Base-by-base conservation (phyloP, 768 basidiomycete species). In the Tricholoma matsutake region DNA sequence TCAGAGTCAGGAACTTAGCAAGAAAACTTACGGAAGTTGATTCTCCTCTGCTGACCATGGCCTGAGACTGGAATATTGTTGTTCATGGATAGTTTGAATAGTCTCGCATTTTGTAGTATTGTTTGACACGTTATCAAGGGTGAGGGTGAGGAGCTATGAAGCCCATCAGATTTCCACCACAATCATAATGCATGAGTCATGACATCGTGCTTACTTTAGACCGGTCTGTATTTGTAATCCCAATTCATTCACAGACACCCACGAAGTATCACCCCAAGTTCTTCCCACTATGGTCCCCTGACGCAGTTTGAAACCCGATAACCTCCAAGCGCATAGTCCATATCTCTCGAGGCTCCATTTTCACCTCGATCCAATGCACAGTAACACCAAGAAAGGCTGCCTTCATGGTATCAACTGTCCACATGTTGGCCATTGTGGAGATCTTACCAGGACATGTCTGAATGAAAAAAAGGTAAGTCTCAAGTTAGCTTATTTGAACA, bases 231-330 rank as follows among this genome's bases (percentile, higher is more conserved):
- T 28, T 22, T 1, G 64, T 67, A 28, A 75, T 72, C 1, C 73
- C 71, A 2, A 64, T 62, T 7, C 66, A 60, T 11, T 74, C 63
- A 31, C 61, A 66, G 1, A 73, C 18, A 0, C 63, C 60, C 1
- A 72, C 18, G 28, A 74, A 67, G 35, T 72, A 74, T 1, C 56
- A 37, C 0, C 68, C 72, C 0, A 76, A 59, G 31, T 75, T 75
- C 1, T 65, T 18, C 5, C 74, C 70, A 47, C 22, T 56, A 43
- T 76, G 73, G 1, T 29, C 57, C 0, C 74, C 69, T 22, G 43
- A 61, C 0, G 75, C 58, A 1, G 18, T 43, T 28, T 60, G 41
- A 43, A 74, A 70, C 3, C 64, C 70, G 5, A 72, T 34, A 0
- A 73, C 72, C 20, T 67, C 64, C 1, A 53, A 22, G 2, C 56